Base-by-base conservation (phyloP, 257 asterid species). In the Penstemon barbatus region DNA sequence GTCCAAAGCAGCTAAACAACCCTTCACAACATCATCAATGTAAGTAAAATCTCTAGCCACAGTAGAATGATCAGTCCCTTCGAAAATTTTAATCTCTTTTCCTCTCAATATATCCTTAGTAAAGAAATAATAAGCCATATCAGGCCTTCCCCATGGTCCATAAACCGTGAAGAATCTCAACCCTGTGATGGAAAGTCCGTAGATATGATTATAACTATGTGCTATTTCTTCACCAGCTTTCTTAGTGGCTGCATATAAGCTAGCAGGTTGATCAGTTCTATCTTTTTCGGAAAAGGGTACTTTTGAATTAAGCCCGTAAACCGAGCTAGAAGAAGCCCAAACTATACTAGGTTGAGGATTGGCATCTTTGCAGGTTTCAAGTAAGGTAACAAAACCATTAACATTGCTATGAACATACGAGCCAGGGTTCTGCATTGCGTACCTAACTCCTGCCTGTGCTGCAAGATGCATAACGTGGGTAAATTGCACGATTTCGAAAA, bases 131-230 rank as follows among this genome's bases (percentile, higher is more conserved):
- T 90, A 90, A 2, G 95, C 95, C 97, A 90, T 90, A 42, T 90
- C 97, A 0, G 97, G 97, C 73, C 97, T 77, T 5, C 97, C 97
- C 97, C 95, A 87, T 0, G 95, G 97, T n/a, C 97, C 97, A 49
- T 85, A 90, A 11, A 90, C 97, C 0, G 97, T 90, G 78, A 90
- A 90, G 48, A 90, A 87, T 0, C 96, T 79, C 63, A 89, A 55
- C 18, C 97, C 97, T 0, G 95, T 90, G 4, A 90, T 79, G 0
- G 95, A 87, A 36, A 90, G 91, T 33, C 97, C 97, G 49, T 90
- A 65, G 3, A 90, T 90, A 65, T 90, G 93, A 51, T 90, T 90
- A 70, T 90, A 90, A 19, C 85, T 71, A 77, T 90, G 97, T 8
- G 95, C 95, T 11, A 90, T 90, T 59, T 77, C 97, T 68, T 90